phyloP scores from a whole-genome alignment of 2,329 filamentous ascomycete genomes.

The Cordyceps sp. region DNA sequence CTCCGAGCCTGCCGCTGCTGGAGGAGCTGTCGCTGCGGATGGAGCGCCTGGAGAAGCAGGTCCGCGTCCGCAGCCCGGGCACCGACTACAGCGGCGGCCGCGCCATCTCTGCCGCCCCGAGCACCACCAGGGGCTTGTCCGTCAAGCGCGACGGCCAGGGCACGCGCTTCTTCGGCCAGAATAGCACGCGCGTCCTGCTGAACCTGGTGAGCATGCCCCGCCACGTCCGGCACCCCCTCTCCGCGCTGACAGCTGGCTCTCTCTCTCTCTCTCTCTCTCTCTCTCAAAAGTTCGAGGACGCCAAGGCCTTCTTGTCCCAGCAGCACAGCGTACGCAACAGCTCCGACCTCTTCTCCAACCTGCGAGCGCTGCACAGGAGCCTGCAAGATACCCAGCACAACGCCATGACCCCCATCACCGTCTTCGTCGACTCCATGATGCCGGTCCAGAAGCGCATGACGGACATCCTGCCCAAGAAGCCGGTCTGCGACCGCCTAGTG shows the following conservation, averaged over 20 bases:
- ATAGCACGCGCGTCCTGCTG: conserved; percentile 32
- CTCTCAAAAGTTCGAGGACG: conserved; percentile 31
- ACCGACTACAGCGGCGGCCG: conserved; percentile 17
- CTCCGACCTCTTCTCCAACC: conserved; percentile 6
- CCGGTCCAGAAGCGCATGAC: conserved; percentile 40
- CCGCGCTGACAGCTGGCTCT: neutral
- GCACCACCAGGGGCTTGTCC: conserved; percentile 31
- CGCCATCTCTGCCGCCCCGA: conserved; percentile 19
- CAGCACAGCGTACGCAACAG: conserved; percentile 17
- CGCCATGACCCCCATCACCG: conserved; percentile 31
- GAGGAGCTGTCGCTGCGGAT: conserved; percentile 32
- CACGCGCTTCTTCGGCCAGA: conserved; percentile 36
- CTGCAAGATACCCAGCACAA: conserved; percentile 30
- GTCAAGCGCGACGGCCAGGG: conserved; percentile 28
- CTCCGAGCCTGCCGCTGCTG: conserved; percentile 16
- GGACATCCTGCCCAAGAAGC: conserved; percentile 33
- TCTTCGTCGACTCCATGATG: conserved; percentile 42
- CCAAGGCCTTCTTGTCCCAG: conserved; percentile 31
- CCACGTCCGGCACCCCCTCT: no score
- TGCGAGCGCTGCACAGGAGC: conserved; percentile 24
- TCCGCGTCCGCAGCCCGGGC: conserved; percentile 24
- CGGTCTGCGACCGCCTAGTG: conserved; percentile 33
- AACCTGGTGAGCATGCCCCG: conserved; percentile 30
- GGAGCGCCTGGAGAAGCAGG: conserved; percentile 34
- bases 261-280: neutral